Conservation (phyloP, 73 alveolate genomes). For the Blepharisma stoltei region DNA sequence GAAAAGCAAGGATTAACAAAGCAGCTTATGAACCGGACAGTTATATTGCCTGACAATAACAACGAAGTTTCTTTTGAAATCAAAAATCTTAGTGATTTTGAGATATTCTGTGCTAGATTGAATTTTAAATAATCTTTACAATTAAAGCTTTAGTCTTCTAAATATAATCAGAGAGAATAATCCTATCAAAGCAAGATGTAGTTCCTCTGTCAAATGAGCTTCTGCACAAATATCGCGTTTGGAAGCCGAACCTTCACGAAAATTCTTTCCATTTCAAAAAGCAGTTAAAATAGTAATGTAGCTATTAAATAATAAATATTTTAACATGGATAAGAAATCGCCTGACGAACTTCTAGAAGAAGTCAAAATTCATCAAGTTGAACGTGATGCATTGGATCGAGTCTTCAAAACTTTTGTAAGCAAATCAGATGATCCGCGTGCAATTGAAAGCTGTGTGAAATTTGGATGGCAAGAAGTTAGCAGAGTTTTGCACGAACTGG, state of each 20-base stretch:
- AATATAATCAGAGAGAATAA: too few species aligned
- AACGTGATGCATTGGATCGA: constrained; percentile 55
- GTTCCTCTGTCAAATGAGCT: neutral
- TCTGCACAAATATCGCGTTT: neutral
- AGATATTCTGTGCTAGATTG: too few species aligned
- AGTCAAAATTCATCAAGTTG: constrained; percentile 59
- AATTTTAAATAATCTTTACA: too few species aligned
- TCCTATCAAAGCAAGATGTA: neutral
- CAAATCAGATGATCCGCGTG: neutral
- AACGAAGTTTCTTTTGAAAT: neutral
- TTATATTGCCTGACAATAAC: too few species aligned
- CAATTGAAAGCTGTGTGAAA: neutral
- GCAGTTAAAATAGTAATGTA: too few species aligned
- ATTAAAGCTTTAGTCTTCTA: too few species aligned
- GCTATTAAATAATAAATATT: too few species aligned
- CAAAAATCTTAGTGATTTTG: neutral
- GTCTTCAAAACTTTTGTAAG: constrained; percentile 61
- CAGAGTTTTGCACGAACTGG: constrained; percentile 49
- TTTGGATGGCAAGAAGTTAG: constrained; percentile 44
- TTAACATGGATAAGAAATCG: constrained; percentile 38
- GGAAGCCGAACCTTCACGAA: neutral
- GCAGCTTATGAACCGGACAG: too few species aligned
- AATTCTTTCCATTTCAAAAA: too few species aligned
- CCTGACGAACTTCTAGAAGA: constrained; percentile 67
- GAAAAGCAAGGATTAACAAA: constrained; percentile 4